phyloP scores from a whole-genome alignment of 2,329 filamentous ascomycete genomes.

The Cercospora sp. region DNA sequence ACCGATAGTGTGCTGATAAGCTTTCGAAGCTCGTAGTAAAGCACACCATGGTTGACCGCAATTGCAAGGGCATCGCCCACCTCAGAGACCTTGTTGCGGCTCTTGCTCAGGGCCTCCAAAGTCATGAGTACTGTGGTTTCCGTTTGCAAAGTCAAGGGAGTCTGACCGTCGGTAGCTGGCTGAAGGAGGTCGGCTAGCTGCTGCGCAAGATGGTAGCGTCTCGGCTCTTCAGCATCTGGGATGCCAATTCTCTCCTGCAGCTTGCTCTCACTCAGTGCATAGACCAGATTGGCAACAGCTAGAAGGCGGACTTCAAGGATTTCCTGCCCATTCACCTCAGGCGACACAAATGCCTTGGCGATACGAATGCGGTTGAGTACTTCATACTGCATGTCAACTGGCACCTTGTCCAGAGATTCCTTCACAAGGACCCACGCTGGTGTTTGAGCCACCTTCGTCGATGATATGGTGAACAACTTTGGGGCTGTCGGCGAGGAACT shows the following conservation, averaged over 20 bases:
- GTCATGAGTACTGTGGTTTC: conserved; percentile 80
- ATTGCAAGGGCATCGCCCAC: conserved; percentile 89
- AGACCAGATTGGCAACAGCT: conserved; percentile 86
- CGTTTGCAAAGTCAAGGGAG: conserved; percentile 68
- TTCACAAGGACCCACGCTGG: conserved; percentile 47
- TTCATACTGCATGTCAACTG: conserved; percentile 75
- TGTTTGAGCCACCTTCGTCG: conserved; percentile 46
- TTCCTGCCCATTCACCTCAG: conserved; percentile 66
- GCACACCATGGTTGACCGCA: conserved; percentile 91
- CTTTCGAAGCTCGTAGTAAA: conserved; percentile 90
- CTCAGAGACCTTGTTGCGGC: conserved; percentile 73
- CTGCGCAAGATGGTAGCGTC: conserved; percentile 83
- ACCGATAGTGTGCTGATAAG: conserved; percentile 77
- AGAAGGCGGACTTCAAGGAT: conserved; percentile 75
- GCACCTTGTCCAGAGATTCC: conserved; percentile 58
- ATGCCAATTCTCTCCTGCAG: conserved; percentile 85
- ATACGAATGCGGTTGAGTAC: conserved; percentile 78
- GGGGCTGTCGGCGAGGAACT: conserved; percentile 43
- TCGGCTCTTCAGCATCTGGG: conserved; percentile 84
- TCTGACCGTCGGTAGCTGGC: conserved; percentile 69
- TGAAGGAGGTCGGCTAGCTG: conserved; percentile 91
- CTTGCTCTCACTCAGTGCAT: conserved; percentile 78
- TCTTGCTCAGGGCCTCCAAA: conserved; percentile 81
- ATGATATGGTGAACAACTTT: conserved; percentile 64
- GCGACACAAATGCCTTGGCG: conserved; percentile 73